Evolutionary conservation across 2,329 filamentous ascomycete species (phyloP).

Genomic region (Fusarium nanum): DNA sequence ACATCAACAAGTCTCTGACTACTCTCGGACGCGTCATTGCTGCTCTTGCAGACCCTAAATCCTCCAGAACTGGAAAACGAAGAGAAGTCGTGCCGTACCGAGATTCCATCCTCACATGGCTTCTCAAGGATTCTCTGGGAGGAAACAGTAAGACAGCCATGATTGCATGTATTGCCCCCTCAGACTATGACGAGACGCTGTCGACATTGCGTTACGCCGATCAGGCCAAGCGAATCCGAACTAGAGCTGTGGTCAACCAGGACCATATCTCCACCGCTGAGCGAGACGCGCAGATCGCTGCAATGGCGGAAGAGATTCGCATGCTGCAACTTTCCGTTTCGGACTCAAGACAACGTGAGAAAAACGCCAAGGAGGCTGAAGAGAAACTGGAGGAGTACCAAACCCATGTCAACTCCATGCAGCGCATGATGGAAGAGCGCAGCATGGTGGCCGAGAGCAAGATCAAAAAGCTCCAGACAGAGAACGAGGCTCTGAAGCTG

Average conservation of each 20-base stretch:
- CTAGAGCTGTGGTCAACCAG: slow-evolving; percentile 93
- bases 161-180: slow-evolving; percentile 96
- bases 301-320: slow-evolving; percentile 96
- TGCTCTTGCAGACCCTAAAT: slow-evolving; percentile 80
- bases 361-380: slow-evolving; percentile 80
- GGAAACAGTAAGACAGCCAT: slow-evolving; percentile 99
- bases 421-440: slow-evolving; percentile 95
- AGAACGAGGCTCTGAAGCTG: slow-evolving; percentile 89
- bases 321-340: slow-evolving; percentile 80
- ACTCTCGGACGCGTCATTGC: slow-evolving; percentile 96
- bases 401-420: slow-evolving; percentile 87
- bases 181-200: slow-evolving; percentile 96
- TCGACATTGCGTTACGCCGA: slow-evolving; percentile 97
- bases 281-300: slow-evolving; percentile 90
- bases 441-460: slow-evolving; percentile 92
- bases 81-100: slow-evolving; percentile 86
- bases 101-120: slow-evolving; percentile 85
- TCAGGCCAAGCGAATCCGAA: slow-evolving; percentile 97
- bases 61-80: slow-evolving; percentile 65
- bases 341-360: slow-evolving; percentile 74
- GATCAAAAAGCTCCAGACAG: slow-evolving; percentile 86
- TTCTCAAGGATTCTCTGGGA: slow-evolving; percentile 94
- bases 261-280: slow-evolving; percentile 92
- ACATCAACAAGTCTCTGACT: slow-evolving; percentile 99
- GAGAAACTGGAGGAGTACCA: slow-evolving; percentile 96